Evolutionary conservation across 1,139 yeast species (phyloP), one percentile per base, ranked within the genome.

Genomic region (Saccharomyces hybrid): DNA sequence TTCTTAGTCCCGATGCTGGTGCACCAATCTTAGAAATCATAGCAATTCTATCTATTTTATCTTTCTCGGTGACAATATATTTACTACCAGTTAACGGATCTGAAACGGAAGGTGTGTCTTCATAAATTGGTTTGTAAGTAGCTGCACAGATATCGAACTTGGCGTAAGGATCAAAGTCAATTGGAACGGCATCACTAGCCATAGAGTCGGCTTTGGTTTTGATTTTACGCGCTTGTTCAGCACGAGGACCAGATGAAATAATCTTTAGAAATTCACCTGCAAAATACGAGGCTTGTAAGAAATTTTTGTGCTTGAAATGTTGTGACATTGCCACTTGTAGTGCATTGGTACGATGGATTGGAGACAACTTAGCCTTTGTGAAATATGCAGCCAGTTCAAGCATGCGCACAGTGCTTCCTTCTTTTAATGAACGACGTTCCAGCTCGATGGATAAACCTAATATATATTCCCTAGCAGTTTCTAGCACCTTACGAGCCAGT

Each of bases 341-440:
- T 9, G 99, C 97, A 67, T 90, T 86, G 54, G 86, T 80, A 59
- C 84, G 82, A 71, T 95, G 99, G 5, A 86, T 84, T 49, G 88
- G 84, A 63, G 88, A 90, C 63, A 95, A 80, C 62, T 85, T 81
- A 44, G 91, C 85, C 68, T 83, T 83, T 16, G 99, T 89, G 75
- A 95, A 95, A 73, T 91, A 93, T 0, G 98, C 96, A 5, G 98
- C 98, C 62, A 95, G 78, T 71, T 93, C 99, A 67, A 95, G 78
- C 68, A 88, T 90, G 59, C 98, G 85, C 73, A 89, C 86, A 53
- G 85, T 75, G 57, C 88, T 88, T 28, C 75, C 74, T 3, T 84
- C 76, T 44, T 86, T 88, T 56, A 91, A 75, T 7, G 86, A 70
- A 73, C 98, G 88, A 74, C 99, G 90, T 55, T 81, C 81, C 60